Percentiles rank a stretch among this genome's conserved stretches.
phyloP scores from a whole-genome alignment of 176 grass and related monocot genomes.

The Zoysia pacifica region DNA sequence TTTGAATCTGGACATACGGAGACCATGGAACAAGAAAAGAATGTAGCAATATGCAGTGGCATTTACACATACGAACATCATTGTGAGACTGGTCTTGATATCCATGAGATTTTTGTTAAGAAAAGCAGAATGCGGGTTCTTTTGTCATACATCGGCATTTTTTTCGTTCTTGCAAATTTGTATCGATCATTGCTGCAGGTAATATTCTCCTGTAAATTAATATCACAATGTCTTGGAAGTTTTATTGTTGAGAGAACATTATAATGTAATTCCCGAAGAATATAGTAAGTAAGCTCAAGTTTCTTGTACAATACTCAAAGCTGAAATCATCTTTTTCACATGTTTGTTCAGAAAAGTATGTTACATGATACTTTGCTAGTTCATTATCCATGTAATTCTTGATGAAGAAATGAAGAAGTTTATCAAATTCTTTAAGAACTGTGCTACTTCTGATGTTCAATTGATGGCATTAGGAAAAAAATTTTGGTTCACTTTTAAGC shows the following conservation, averaged over 20 bases:
- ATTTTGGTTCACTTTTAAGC: too few relatives aligned
- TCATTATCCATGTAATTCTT: too few relatives aligned
- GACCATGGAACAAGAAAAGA: slow-evolving; percentile 36
- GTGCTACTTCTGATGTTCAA: too few relatives aligned
- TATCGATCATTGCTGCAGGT: slow-evolving; percentile 52
- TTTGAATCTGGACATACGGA: slow-evolving; percentile 1
- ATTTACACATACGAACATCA: slow-evolving; percentile 49
- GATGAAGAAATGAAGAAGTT: too few relatives aligned
- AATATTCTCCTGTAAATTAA: slow-evolving; percentile 7
- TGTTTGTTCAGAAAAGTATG: too few relatives aligned
- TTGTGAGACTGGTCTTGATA: slow-evolving; percentile 45
- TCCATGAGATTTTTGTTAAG: slow-evolving; percentile 71
- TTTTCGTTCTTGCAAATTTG: slow-evolving; percentile 52
- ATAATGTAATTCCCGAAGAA: too few relatives aligned
- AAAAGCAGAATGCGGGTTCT: slow-evolving; percentile 53
- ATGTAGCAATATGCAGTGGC: slow-evolving; percentile 21
- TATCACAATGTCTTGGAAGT: background rate
- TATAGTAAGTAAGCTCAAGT: too few relatives aligned
- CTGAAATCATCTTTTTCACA: too few relatives aligned
- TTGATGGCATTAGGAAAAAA: too few relatives aligned
- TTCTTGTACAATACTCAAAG: too few relatives aligned
- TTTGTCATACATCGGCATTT: slow-evolving; percentile 52
- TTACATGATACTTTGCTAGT: too few relatives aligned
- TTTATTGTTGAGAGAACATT: background rate
- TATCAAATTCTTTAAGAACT: too few relatives aligned